These are phyloP conservation scores for Albatrellus ellisii DNA, from an alignment of 768 basidiomycete genomes.

Conservation along the genomic window DNA sequence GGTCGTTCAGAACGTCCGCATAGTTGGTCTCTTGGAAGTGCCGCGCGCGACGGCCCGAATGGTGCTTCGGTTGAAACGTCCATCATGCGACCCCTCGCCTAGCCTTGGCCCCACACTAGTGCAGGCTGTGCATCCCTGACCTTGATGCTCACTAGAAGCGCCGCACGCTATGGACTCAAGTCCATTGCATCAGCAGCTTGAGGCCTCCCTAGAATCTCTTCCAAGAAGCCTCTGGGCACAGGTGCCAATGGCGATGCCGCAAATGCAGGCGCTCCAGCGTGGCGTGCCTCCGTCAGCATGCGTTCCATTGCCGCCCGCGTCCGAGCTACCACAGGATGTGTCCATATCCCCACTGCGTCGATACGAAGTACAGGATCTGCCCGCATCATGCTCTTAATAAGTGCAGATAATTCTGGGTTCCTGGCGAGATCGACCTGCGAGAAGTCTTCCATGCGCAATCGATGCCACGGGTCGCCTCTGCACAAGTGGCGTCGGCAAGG, in stretches of 20 bases:
- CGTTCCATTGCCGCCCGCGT: conserved; percentile 53
- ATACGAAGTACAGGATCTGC: conserved; percentile 51
- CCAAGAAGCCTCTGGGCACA: conserved; percentile 49
- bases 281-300: conserved; percentile 23
- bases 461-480: conserved; percentile 92
- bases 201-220: conserved; percentile 33
- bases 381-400: conserved; percentile 72
- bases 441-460: conserved; percentile 84
- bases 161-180: conserved; percentile 10
- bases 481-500: conserved; percentile 1
- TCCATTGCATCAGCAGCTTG: conserved; percentile 17
- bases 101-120: not conserved
- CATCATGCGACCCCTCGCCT: not conserved
- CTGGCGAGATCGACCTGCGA: conserved; percentile 68
- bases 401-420: conserved; percentile 40
- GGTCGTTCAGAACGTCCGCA: no score
- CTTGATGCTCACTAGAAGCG: not conserved
- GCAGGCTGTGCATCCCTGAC: not conserved
- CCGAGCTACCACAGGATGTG: conserved; percentile 50
- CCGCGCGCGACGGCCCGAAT: no score
- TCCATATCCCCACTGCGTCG: conserved; percentile 39
- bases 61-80: no score
- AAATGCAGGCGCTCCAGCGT: conserved; percentile 30
- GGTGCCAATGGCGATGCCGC: conserved; percentile 50
- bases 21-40: no score